Conservation (phyloP, 495 filamentous ascomycete species). For the Aspergillus nidulans region DNA sequence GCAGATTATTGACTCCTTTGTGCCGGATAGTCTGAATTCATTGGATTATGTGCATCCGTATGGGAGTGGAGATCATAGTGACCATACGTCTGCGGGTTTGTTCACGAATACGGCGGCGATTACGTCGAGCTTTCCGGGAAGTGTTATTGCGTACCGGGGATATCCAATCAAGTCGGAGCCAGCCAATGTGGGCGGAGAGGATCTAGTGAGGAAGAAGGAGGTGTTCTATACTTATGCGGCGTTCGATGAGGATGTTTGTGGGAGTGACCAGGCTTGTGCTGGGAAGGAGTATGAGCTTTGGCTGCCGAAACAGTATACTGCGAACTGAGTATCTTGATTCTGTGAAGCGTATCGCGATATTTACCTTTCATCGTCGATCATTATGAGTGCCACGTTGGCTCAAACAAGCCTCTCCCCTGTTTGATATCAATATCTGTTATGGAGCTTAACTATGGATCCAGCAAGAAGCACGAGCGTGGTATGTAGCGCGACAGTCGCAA, state of each 20-base stretch:
- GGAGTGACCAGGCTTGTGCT: constrained; percentile 1
- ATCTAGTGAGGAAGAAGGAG: constrained; percentile 4
- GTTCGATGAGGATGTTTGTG: constrained; percentile 4
- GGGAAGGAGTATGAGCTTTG: constrained; percentile 6
- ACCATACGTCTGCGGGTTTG: constrained; percentile 14
- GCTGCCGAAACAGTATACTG: constrained; percentile 8
- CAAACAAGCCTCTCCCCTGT: too few relatives aligned
- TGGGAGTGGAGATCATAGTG: constrained; percentile 17
- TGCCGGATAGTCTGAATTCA: constrained; percentile 14
- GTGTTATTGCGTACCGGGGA: constrained; percentile 15
- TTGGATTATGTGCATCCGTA: constrained; percentile 10
- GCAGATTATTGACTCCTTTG: constrained; percentile 8
- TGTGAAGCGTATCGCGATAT: neutral
- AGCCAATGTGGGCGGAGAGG: constrained; percentile 1
- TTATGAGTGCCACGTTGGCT: too few relatives aligned
- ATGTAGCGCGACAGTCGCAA: neutral
- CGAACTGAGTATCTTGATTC: neutral
- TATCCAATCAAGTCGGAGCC: constrained; percentile 8
- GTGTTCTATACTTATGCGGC: constrained; percentile 8
- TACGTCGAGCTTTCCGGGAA: neutral
- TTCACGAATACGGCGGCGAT: constrained; percentile 7
- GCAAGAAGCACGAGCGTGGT: too few relatives aligned
- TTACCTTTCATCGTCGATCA: neutral
- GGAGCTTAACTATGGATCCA: too few relatives aligned
- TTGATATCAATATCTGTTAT: too few relatives aligned